Evolutionary conservation across 176 grass and related monocot genomes (phyloP).

Genomic region (Musa troglodytarum): DNA sequence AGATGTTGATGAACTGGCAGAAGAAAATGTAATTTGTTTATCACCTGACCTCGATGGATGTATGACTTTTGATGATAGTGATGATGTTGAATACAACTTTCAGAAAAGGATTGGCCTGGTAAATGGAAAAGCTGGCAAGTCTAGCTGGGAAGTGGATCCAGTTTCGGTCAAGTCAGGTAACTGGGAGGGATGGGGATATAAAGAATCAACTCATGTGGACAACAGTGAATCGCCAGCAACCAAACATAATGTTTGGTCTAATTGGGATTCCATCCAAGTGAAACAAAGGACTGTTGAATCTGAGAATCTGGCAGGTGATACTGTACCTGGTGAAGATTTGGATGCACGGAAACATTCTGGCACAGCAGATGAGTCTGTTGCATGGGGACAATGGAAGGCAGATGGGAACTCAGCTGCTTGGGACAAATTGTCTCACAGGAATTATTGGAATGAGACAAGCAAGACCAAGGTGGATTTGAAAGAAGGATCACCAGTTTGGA

Average conservation of each 20-base stretch:
- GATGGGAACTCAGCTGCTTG: neutral
- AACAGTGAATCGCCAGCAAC: constrained; percentile 11
- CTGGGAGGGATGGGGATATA: constrained; percentile 55
- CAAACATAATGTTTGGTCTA: constrained; percentile 28
- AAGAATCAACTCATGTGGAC: constrained; percentile 20
- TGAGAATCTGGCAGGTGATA: neutral
- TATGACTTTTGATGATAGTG: constrained; percentile 59
- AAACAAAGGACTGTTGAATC: neutral
- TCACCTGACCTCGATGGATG: constrained; percentile 58
- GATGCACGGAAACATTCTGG: neutral
- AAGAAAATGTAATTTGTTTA: constrained; percentile 47
- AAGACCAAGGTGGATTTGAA: neutral
- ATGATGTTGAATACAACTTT: constrained; percentile 37
- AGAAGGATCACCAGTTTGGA: neutral
- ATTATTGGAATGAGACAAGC: neutral
- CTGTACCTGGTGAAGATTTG: neutral
- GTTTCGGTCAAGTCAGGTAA: constrained; percentile 38
- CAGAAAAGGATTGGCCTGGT: constrained; percentile 31
- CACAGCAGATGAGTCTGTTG: neutral
- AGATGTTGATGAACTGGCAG: constrained; percentile 76
- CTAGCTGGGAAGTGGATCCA: constrained; percentile 40
- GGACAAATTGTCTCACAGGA: neutral
- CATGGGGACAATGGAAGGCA: neutral
- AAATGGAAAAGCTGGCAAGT: constrained; percentile 22
- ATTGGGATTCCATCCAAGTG: constrained; percentile 11